phyloP scores from a whole-genome alignment of 2,329 filamentous ascomycete genomes.

The Penicillium sp. region DNA sequence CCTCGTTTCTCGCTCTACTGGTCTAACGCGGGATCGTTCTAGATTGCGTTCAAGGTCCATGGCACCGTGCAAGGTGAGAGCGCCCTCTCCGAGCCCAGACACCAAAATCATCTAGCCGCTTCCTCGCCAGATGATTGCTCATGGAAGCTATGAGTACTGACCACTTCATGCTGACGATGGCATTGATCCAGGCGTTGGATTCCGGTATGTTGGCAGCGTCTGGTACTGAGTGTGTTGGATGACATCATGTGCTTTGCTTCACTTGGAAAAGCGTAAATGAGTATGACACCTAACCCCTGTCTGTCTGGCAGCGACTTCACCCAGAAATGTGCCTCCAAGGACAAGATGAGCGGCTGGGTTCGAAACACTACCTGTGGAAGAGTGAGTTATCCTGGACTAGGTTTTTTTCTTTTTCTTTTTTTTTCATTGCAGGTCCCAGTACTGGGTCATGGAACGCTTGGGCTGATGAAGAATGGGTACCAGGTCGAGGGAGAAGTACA shows the following conservation, averaged over 20 bases:
- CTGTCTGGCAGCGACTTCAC: slow-evolving; percentile 35
- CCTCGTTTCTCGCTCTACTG: background rate
- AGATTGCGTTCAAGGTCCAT: slow-evolving; percentile 49
- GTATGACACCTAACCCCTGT: background rate
- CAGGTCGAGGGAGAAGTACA: slow-evolving; percentile 90
- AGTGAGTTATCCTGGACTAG: slow-evolving; percentile 23
- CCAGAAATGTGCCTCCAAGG: slow-evolving; percentile 37
- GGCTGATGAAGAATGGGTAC: too few species aligned
- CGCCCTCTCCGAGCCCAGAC: background rate
- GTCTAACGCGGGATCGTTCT: slow-evolving; percentile 4
- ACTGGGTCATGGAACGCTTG: too few species aligned
- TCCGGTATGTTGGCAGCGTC: slow-evolving; percentile 21
- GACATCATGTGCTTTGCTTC: slow-evolving; percentile 14
- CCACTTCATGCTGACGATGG: slow-evolving; percentile 1
- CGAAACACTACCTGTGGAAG: slow-evolving; percentile 43
- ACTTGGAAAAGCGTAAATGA: slow-evolving; percentile 1
- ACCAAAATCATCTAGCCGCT: too few species aligned
- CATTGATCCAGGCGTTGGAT: slow-evolving; percentile 25
- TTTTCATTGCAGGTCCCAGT: too few species aligned
- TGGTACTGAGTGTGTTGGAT: background rate
- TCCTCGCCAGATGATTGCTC: too few species aligned
- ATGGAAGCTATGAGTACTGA: background rate
- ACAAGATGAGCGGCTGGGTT: slow-evolving; percentile 45
- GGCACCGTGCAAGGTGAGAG: slow-evolving; percentile 63
- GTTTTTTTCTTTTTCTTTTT: too few species aligned